Conservation (phyloP, 441 rosid species). For the Gossypium schwendimanii region DNA sequence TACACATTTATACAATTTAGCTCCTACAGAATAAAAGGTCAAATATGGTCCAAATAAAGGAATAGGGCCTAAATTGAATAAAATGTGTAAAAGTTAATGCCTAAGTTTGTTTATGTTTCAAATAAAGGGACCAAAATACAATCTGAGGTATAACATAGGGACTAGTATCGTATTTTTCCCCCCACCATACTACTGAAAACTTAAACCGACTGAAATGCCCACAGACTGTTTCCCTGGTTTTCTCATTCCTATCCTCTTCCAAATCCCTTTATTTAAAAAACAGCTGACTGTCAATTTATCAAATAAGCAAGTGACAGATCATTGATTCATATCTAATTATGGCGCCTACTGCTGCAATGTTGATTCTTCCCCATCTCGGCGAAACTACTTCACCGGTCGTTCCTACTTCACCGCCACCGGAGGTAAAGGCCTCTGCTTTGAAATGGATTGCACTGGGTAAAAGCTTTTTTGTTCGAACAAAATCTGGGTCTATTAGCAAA, state of each 20-base stretch:
- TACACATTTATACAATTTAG: too few species aligned
- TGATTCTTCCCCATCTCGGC: constrained; percentile 21
- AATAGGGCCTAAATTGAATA: too few species aligned
- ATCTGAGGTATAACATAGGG: too few species aligned
- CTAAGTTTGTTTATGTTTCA: too few species aligned
- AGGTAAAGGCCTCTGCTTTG: neutral
- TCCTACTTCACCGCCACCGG: constrained; percentile 5
- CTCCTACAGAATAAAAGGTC: too few species aligned
- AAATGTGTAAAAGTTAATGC: too few species aligned
- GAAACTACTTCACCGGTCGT: constrained; percentile 5
- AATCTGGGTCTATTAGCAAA: neutral
- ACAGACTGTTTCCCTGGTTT: constrained; percentile 4
- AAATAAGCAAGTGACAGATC: neutral
- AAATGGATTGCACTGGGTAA: constrained; percentile 15
- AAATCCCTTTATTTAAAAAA: neutral
- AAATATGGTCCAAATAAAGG: too few species aligned
- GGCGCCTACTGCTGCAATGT: constrained; percentile 56
- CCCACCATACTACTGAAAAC: too few species aligned
- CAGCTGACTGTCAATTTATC: neutral
- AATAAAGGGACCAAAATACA: too few species aligned
- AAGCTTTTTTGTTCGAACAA: constrained; percentile 3
- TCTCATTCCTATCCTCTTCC: neutral
- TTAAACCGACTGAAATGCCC: constrained; percentile 7
- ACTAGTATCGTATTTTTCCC: too few species aligned
- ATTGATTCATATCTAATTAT: constrained; percentile 8